Evolutionary conservation across 23 red algal species (phyloP), one percentile per base, ranked within the genome.

Genomic region (Gracilaria caudata): DNA sequence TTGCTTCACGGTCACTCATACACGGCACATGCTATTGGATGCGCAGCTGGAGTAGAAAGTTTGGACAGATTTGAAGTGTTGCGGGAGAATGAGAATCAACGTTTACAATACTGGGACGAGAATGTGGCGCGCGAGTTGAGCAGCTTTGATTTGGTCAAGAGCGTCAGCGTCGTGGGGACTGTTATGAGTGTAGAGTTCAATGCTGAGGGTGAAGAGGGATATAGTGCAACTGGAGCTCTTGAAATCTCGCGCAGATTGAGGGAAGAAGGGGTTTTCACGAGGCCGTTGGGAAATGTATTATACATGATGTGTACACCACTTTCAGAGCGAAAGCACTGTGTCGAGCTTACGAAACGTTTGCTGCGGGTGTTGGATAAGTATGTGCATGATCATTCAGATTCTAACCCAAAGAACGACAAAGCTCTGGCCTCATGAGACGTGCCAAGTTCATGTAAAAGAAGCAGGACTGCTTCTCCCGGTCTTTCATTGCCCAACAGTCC

Each of bases 1-100:
- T 86, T 99, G 77, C 90, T 99, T 76, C 93, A 99, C 90, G 97
- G 97, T 11, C 97, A 95, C 81, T 95, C 97, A 17, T 99, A 95
- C 70, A 90, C 93, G 11, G 97, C 82, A n/a, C 88, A 99, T 90
- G 89, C 93, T 58, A 86, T 86, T 21, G 97, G 97, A 19, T 99
- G 97, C 86, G 91, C 91, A 47, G 92, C 89, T 45, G 93, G 89
- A 7, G 81, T 94, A 28, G 80, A 94, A 43, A 44, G 93, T 14
- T 55, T 99, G 7, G 55, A 51, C 7, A 40, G 46, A 36, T 99
- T 93, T 83, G 81, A 81, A 51, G 26, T 35, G 17, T 35, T 73
- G 30, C 57, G 26, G 26, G 68, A 75, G 56, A 19, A 68, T 51
- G 37, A 45, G 23, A 60, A 77, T 68, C 7, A 23, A 51, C 70